Evolutionary conservation across 306 rosid genomes (phyloP), one percentile per base, ranked within the genome.

Genomic region (Citrullus colocynthis): DNA sequence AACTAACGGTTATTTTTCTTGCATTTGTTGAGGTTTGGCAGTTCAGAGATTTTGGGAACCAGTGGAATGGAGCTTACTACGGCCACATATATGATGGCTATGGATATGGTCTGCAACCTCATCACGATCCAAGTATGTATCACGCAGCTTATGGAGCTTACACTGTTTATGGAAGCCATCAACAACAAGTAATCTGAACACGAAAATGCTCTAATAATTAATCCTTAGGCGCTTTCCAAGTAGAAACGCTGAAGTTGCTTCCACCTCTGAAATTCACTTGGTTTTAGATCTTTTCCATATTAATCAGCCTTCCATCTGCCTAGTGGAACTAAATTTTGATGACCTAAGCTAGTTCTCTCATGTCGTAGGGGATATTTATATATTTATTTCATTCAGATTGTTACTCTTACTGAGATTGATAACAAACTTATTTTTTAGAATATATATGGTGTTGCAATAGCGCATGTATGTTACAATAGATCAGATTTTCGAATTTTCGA

Each of bases 151-250:
- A 96, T 81, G 99, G 93, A 44, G 88, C 94, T 62, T 96, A 96
- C 83, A 93, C 98, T 17, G 54, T 92, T 45, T 92, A 87, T 77
- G 97, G 94, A 63, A 92, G 87, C 77, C 97, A 92, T 85, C 98
- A 93, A 79, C 98, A 96, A 80, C 98, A 93, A 88, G 98, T 96
- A 81, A 95, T 90, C 91, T 91, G 87, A 95, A 78, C 34, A 12
- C 59, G 6, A 18, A 1, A 42, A 69, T 10, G 56, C 36, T 41
- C 28, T 2, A 5, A 24, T 24, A 24, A 39, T 49, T 49, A 49
- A 49, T 49, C 32, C 24, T 44, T 70, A 44, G 56, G 18, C 56
- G 6, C 54, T 48, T 44, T 44, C 56, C 36, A n/a, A 45, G 76
- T 73, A 73, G 77, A 52, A 72, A 41, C 18, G 45, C 44, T 73